Conservation (phyloP, 1,139 yeast species). For the Candida pseudoviswanathii region DNA sequence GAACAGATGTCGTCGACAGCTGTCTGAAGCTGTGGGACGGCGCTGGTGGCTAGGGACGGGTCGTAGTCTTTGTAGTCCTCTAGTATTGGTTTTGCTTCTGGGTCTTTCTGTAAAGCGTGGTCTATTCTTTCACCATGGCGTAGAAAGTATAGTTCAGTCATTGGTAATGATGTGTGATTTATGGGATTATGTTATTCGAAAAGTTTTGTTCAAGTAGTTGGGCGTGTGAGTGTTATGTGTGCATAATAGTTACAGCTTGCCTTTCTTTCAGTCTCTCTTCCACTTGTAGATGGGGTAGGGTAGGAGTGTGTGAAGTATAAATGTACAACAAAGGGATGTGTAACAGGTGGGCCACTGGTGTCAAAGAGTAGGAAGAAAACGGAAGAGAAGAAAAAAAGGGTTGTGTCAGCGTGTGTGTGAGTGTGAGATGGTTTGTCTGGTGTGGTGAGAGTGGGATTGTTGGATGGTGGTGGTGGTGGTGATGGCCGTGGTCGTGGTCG, state of each 20-base stretch:
- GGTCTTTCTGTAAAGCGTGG: slow-evolving; percentile 33
- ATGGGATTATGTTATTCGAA: too few relatives aligned
- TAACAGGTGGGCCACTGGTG: background rate
- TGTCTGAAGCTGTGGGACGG: slow-evolving; percentile 31
- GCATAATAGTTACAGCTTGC: too few relatives aligned
- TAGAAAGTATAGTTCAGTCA: slow-evolving; percentile 47
- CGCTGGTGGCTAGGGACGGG: slow-evolving; percentile 39
- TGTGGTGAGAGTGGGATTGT: too few relatives aligned
- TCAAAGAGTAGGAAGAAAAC: background rate
- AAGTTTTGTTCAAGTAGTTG: too few relatives aligned
- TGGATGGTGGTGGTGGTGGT: background rate
- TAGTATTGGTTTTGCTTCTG: slow-evolving; percentile 29
- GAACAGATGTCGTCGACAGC: slow-evolving; percentile 33
- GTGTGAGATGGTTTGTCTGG: too few relatives aligned
- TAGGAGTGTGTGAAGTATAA: too few relatives aligned
- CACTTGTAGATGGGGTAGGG: too few relatives aligned
- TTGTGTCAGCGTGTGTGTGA: background rate
- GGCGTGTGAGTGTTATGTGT: too few relatives aligned
- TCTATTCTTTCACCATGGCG: slow-evolving; percentile 51
- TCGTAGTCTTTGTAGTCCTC: slow-evolving; percentile 39
- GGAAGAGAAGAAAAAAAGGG: background rate
- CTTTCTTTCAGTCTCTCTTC: too few relatives aligned
- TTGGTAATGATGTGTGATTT: slow-evolving; percentile 9
- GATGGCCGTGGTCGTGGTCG: background rate
- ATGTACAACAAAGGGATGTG: background rate